Evolutionary conservation across 2,329 filamentous ascomycete genomes (phyloP).

Genomic region (Sporothrix protearum): DNA sequence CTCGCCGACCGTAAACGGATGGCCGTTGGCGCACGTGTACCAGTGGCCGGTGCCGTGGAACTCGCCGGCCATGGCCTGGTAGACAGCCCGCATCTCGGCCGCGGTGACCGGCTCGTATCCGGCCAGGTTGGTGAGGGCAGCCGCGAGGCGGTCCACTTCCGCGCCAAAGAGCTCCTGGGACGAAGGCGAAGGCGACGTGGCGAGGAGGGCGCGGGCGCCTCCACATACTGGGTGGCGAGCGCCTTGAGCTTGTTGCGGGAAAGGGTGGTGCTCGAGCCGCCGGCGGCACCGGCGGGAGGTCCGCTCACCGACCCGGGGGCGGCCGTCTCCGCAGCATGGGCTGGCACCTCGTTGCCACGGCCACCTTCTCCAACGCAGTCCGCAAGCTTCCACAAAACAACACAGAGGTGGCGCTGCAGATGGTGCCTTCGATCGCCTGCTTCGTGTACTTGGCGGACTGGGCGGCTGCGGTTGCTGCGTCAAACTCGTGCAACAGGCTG

Average conservation of each 20-base stretch:
- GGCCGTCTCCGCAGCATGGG: background rate
- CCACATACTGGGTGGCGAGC: background rate
- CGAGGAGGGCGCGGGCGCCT: background rate
- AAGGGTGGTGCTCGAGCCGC: background rate
- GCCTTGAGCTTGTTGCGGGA: background rate
- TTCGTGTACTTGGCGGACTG: slow-evolving; percentile 36
- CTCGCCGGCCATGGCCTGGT: slow-evolving; percentile 50
- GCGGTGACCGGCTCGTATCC: slow-evolving; percentile 45
- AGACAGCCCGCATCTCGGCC: slow-evolving; percentile 50
- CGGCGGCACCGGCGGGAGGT: background rate
- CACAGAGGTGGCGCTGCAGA: slow-evolving; percentile 49
- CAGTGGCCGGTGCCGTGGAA: slow-evolving; percentile 56
- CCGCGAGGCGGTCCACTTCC: slow-evolving; percentile 1
- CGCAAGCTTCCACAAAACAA: background rate
- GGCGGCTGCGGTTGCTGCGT: slow-evolving; percentile 41
- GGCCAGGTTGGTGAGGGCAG: background rate
- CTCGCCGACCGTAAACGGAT: slow-evolving; percentile 62
- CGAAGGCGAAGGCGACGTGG: background rate
- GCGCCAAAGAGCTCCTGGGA: slow-evolving; percentile 19
- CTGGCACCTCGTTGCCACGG: background rate
- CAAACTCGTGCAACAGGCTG: slow-evolving; percentile 40
- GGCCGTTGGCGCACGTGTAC: slow-evolving; percentile 57
- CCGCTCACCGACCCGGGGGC: no score
- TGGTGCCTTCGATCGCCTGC: slow-evolving; percentile 48
- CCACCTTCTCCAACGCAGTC: background rate